Conservation (phyloP, 2,329 filamentous ascomycete species). For the Scedosporium aurantiacum region DNA sequence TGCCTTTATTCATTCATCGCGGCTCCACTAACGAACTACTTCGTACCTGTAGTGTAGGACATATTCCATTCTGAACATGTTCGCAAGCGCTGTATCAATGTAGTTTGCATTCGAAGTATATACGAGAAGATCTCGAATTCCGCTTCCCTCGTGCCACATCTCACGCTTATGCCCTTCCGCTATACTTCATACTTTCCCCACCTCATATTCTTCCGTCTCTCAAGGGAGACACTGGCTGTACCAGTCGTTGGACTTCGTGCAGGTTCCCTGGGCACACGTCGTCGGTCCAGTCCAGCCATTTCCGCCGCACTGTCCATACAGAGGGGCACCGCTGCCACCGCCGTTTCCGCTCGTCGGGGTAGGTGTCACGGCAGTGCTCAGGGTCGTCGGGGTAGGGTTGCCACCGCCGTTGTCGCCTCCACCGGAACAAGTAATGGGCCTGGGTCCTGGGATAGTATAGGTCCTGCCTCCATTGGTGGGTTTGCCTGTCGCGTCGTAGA, state of each 20-base stretch:
- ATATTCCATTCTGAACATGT: too few species aligned
- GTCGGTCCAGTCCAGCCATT: slow-evolving; percentile 11
- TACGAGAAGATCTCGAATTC: not conserved
- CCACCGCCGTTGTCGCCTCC: not conserved
- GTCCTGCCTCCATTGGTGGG: slow-evolving; percentile 19
- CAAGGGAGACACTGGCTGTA: slow-evolving; percentile 14
- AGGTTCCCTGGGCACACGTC: slow-evolving; percentile 11
- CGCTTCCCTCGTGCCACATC: not conserved
- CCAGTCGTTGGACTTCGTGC: slow-evolving; percentile 12
- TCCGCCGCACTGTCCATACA: slow-evolving; percentile 17
- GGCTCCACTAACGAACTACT: too few species aligned
- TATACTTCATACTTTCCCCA: not conserved
- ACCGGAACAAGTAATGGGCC: slow-evolving; percentile 15
- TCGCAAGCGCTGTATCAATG: not conserved
- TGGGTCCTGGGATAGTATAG: slow-evolving; percentile 25
- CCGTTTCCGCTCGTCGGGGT: slow-evolving; percentile 15
- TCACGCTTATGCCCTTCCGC: not conserved
- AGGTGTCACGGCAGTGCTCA: not conserved
- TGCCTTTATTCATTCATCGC: too few species aligned
- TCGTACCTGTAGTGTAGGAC: too few species aligned
- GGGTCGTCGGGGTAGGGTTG: not conserved
- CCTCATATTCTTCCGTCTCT: not conserved
- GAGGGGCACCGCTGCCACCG: slow-evolving; percentile 13
- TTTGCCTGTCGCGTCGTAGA: slow-evolving; percentile 20
- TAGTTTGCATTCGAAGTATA: not conserved